Evolutionary conservation across 352 stramenopile species (phyloP), one percentile per base, ranked within the genome.

Genomic region (Phytophthora pluvialis): DNA sequence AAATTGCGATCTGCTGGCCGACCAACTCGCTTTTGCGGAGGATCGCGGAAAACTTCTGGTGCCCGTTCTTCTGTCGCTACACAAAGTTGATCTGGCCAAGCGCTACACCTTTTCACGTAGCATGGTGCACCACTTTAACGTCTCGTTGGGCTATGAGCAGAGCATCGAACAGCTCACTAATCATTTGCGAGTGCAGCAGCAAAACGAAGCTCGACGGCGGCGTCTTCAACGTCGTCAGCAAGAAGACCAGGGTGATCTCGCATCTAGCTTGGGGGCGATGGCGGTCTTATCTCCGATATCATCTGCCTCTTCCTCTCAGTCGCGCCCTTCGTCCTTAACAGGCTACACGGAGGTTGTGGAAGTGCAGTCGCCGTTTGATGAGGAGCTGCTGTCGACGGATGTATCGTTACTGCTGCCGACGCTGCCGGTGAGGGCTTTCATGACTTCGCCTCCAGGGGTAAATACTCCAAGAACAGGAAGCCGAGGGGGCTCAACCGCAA

Each of bases 21-120:
- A 95, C 35, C 86, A 93, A 50, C 55, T 94, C 4, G 88, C 88
- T 3, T 94, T 95, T 60, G 88, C 88, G 0, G 88, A 95, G 57
- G 85, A 93, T 53, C 81, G 81, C 15, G 79, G 75, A 11, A 95
- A 92, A 55, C 54, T 89, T 12, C 76, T 94, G 33, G 65, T 95
- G 5, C 88, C 86, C 8, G 60, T 93, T 32, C 56, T 95, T 53
- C 61, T 95, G 35, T 95, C 87, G 43, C 54, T 91, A 31, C 84
- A 93, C 44, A 79, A 74, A 4, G 71, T 95, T 13, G 84, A 92
- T 40, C 47, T 91, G 8, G 86, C 84, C 26, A 90, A 92, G 57
- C 80, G 83, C 9, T 95, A 95, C 64, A 92, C 86, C 5, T 90
- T 95, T 49, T 91, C 84, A 13, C 73, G 86, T 3, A 90, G 80